These are phyloP conservation scores for Phlegmacium glaucopus DNA, from an alignment of 768 basidiomycete species.

Conservation along the genomic window DNA sequence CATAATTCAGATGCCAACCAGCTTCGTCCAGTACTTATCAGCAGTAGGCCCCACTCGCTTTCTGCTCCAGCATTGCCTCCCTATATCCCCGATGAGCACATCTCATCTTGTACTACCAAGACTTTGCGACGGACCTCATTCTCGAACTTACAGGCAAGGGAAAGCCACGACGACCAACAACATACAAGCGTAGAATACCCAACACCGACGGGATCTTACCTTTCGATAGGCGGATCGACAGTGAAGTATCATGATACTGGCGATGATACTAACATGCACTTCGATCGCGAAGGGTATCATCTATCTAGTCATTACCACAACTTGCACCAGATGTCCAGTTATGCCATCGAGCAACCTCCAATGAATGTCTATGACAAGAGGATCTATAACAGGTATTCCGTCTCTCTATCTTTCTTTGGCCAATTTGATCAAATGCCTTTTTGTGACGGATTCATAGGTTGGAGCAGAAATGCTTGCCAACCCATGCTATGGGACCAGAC, in stretches of 20 bases:
- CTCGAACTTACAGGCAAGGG: slow-evolving; percentile 7
- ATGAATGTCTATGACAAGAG: no score
- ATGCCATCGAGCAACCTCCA: no score
- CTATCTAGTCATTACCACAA: not conserved
- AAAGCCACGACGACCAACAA: not conserved
- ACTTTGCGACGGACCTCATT: slow-evolving; percentile 15
- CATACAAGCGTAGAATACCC: not conserved
- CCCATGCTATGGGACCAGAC: no score
- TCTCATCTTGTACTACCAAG: slow-evolving; percentile 14
- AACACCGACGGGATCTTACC: not conserved
- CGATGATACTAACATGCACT: slow-evolving; percentile 11
- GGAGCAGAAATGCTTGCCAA: no score
- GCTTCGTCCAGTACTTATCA: not conserved
- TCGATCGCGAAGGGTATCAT: not conserved
- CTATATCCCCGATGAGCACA: not conserved
- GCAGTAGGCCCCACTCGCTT: no score
- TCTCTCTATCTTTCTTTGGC: no score
- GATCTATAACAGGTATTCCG: no score
- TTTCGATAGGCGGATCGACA: not conserved
- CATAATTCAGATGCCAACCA: no score
- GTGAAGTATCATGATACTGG: slow-evolving; percentile 4
- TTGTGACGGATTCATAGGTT: no score
- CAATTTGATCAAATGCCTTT: no score
- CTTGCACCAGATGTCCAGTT: not conserved
- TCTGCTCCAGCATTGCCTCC: not conserved